phyloP scores from a whole-genome alignment of 257 asterid species.

The Solanum chmielewskii region DNA sequence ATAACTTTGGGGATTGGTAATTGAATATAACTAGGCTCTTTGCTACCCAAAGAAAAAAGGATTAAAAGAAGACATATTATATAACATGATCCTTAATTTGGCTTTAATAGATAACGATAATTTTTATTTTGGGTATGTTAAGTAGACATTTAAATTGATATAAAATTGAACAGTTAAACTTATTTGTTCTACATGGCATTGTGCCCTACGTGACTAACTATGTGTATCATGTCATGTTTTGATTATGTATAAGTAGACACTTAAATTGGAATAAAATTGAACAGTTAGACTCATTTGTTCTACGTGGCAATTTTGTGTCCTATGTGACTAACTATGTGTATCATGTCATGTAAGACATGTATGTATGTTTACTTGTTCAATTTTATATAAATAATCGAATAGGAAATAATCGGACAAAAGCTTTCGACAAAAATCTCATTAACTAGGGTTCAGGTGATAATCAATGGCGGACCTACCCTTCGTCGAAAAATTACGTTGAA shows the following conservation, averaged over 20 bases:
- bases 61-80: no score
- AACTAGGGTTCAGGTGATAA: neutral
- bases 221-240: neutral
- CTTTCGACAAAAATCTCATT: neutral
- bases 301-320: neutral
- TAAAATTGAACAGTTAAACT: neutral
- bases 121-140: accelerated
- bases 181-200: neutral
- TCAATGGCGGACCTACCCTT: no score
- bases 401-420: neutral
- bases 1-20: neutral
- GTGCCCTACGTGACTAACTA: no score
- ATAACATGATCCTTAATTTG: neutral
- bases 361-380: neutral
- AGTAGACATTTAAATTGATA: no score
- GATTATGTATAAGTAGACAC: accelerated
- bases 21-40: neutral
- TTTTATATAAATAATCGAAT: no score
- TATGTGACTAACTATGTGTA: no score
- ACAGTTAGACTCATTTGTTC: neutral
- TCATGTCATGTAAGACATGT: neutral
- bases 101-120: accelerated
- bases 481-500: no score
- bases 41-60: neutral
- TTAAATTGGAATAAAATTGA: no score